Evolutionary conservation across 164 flowering plant genomes (phyloP).

Genomic region (Stephania cephalantha): DNA sequence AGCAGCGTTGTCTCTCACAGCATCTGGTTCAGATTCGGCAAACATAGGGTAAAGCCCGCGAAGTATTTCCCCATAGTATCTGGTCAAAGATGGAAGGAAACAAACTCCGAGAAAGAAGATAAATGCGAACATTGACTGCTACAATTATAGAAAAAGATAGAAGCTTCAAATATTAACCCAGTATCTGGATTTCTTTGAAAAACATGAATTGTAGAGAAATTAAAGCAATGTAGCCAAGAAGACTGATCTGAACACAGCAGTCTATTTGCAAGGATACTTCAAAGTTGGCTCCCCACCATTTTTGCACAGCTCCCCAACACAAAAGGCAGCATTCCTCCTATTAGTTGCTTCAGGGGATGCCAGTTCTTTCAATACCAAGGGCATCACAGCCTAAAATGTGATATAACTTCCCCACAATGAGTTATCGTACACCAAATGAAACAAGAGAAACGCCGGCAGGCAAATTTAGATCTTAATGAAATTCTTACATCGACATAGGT

Average conservation of each 20-base stretch:
- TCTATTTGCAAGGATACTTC: constrained; percentile 47
- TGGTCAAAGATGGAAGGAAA: constrained; percentile 33
- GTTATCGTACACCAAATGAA: background rate
- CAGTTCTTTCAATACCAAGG: constrained; percentile 80
- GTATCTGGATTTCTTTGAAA: background rate
- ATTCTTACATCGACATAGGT: constrained; percentile 70
- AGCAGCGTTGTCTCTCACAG: constrained; percentile 97
- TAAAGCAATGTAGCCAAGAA: background rate
- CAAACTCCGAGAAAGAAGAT: constrained; percentile 7
- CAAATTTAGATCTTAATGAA: background rate
- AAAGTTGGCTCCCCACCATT: constrained; percentile 76
- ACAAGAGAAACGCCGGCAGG: background rate
- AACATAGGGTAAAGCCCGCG: constrained; percentile 78
- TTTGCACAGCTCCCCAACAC: constrained; percentile 90
- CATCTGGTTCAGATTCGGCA: constrained; percentile 93
- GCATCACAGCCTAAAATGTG: constrained; percentile 72
- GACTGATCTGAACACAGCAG: background rate
- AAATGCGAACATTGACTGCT: background rate
- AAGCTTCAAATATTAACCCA: background rate
- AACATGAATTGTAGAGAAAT: background rate
- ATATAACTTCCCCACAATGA: background rate
- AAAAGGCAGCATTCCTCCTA: constrained; percentile 97
- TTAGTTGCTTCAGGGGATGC: constrained; percentile 81
- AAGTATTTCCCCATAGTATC: constrained; percentile 70
- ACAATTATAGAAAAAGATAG: background rate